Conservation (phyloP, 768 basidiomycete genomes). For the Russula ochroleuca region DNA sequence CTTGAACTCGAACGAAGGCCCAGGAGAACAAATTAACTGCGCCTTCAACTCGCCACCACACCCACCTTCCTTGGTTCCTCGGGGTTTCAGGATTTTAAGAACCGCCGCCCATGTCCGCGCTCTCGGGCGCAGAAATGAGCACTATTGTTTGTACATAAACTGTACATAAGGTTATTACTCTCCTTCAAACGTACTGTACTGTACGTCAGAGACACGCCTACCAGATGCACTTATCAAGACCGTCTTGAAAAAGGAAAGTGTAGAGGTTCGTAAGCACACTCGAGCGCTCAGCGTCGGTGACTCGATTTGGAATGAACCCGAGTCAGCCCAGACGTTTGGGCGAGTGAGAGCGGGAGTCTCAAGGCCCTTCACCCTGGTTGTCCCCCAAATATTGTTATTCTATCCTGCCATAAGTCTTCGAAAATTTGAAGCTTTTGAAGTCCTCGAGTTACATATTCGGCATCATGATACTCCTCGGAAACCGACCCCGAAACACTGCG, state of each 20-base stretch:
- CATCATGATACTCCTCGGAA: neutral
- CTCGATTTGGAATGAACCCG: neutral
- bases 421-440: neutral
- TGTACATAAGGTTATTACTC: conserved; percentile 16
- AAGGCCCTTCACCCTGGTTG: too few species aligned
- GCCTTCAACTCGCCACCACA: neutral
- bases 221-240: conserved; percentile 5
- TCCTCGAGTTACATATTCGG: neutral
- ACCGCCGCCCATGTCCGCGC: conserved; percentile 13
- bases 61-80: neutral
- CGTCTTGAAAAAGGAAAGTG: conserved; percentile 19
- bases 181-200: neutral
- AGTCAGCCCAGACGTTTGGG: neutral
- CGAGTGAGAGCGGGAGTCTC: neutral
- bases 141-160: conserved; percentile 17
- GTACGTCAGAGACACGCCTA: conserved; percentile 20
- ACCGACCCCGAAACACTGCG: too few species aligned
- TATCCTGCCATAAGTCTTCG: neutral
- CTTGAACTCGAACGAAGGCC: too few species aligned
- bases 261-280: conserved; percentile 11
- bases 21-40: neutral
- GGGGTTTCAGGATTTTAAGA: conserved; percentile 21
- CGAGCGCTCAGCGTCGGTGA: conserved; percentile 20
- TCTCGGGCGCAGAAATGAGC: neutral
- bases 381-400: too few species aligned